phyloP scores from a whole-genome alignment of 208 protist species.

The Hexamita inflata region DNA sequence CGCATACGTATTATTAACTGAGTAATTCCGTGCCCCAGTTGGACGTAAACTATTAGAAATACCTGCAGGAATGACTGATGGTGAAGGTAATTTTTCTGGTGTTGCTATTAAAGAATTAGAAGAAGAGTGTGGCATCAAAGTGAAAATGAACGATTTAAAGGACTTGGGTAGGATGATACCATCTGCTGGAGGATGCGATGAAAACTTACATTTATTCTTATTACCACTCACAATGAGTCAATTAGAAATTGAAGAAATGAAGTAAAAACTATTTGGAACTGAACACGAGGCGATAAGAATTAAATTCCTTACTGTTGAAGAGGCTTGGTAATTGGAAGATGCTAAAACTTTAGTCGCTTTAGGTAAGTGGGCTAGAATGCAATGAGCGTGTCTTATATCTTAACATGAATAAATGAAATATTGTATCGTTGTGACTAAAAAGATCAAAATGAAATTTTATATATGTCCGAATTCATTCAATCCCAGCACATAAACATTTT shows the following conservation, averaged over 20 bases:
- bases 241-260: not conserved
- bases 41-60: not conserved
- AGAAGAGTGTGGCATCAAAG: not conserved
- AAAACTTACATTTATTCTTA: not conserved
- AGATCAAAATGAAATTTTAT: no score
- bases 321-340: not conserved
- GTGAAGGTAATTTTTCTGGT: not conserved
- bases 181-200: not conserved
- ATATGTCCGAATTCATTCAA: no score
- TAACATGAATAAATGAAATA: no score
- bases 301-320: not conserved
- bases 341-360: no score
- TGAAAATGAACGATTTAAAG: not conserved
- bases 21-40: not conserved
- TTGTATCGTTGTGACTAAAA: no score
- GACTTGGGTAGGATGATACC: not conserved
- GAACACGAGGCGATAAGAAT: not conserved
- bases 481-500: no score
- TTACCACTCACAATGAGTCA: not conserved
- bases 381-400: no score
- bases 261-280: not conserved
- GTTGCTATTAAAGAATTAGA: not conserved
- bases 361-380: no score
- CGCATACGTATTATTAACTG: not conserved
- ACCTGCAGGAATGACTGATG: not conserved